phyloP scores from a whole-genome alignment of 192 early-diverging fungal genomes.

The Helicostylum pulchrum region DNA sequence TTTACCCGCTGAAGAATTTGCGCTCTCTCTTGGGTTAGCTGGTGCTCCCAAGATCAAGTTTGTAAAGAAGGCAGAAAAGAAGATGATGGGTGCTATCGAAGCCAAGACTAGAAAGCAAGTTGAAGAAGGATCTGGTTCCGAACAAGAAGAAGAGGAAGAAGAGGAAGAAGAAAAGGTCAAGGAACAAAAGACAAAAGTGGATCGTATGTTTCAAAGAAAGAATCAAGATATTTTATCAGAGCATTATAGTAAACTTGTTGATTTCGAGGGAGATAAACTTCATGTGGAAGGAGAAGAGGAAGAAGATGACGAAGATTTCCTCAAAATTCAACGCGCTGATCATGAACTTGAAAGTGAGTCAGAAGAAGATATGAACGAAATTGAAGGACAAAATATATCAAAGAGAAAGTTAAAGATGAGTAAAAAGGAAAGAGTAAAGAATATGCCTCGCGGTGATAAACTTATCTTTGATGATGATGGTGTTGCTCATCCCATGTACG shows the following conservation, averaged over 20 bases:
- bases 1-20: conserved; percentile 85
- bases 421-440: conserved; percentile 73
- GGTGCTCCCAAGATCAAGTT: conserved; percentile 96
- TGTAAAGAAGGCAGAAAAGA: conserved; percentile 49
- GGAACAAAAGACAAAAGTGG: conserved; percentile 68
- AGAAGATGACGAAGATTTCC: conserved; percentile 68
- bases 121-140: conserved; percentile 27
- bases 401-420: conserved; percentile 50
- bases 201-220: conserved; percentile 90
- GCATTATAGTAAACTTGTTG: conserved; percentile 86
- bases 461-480: conserved; percentile 96
- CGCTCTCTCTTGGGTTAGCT: conserved; percentile 87
- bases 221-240: conserved; percentile 88
- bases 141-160: conserved; percentile 37
- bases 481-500: conserved; percentile 68
- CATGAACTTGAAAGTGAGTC: conserved; percentile 65
- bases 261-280: conserved; percentile 50
- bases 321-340: conserved; percentile 79
- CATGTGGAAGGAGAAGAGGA: conserved; percentile 19
- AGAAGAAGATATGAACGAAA: conserved; percentile 35
- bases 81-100: conserved; percentile 22
- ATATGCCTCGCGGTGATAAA: conserved; percentile 64
- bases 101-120: conserved; percentile 36
- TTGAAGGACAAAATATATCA: conserved; percentile 31
- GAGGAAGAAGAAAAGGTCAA: conserved; percentile 43